Evolutionary conservation across 2,329 filamentous ascomycete genomes (phyloP).

Genomic region (Sporothrix variecibatus): DNA sequence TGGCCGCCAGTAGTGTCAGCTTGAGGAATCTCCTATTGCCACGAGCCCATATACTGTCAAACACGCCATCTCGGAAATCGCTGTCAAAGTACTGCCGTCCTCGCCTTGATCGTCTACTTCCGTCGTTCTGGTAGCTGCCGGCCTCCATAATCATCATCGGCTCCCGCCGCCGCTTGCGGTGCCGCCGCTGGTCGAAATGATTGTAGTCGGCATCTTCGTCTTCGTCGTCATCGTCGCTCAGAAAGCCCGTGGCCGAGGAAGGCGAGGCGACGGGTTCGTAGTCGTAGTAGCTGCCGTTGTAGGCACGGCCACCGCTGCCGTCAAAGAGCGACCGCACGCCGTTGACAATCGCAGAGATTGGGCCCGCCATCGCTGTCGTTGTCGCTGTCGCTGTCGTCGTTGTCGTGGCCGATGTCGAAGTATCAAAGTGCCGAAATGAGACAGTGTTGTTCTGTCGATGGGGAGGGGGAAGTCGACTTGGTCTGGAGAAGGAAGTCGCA

Average conservation of each 20-base stretch:
- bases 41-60: constrained; percentile 25
- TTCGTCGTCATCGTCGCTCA: constrained; percentile 14
- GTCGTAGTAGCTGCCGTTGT: not conserved
- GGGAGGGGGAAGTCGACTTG: not conserved
- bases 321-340: constrained; percentile 19
- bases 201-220: constrained; percentile 14
- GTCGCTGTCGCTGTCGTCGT: not conserved
- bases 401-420: too few species aligned
- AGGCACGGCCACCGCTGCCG: not conserved
- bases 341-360: constrained; percentile 9
- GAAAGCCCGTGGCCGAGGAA: not conserved
- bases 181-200: not conserved
- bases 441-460: not conserved
- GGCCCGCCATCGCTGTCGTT: not conserved
- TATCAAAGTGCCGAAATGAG: not conserved
- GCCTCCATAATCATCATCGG: constrained; percentile 17
- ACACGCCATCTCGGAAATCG: constrained; percentile 19
- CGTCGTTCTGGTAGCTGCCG: not conserved
- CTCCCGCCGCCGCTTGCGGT: constrained; percentile 2
- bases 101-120: not conserved
- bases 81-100: not conserved
- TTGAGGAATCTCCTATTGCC: constrained; percentile 31
- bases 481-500: not conserved
- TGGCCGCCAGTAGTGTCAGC: constrained; percentile 31
- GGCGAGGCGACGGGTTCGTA: constrained; percentile 17